phyloP scores from a whole-genome alignment of 1,284 basidiomycete species.

The Ganoderma sinense region DNA sequence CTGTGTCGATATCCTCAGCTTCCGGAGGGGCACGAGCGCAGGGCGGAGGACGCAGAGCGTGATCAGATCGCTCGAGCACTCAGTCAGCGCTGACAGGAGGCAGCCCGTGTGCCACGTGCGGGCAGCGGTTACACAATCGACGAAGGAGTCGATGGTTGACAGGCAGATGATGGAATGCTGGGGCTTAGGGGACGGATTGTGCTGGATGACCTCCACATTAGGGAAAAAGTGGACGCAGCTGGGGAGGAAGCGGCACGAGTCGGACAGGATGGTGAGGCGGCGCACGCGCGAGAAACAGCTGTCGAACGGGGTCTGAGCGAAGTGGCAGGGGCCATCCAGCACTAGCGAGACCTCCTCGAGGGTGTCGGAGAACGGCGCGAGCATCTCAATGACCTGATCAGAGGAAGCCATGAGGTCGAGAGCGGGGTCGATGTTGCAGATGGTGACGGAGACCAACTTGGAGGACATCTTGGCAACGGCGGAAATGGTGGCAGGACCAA shows the following conservation, averaged over 20 bases:
- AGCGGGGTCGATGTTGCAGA: neutral
- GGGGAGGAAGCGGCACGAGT: neutral
- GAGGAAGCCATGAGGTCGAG: neutral
- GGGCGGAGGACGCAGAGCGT: neutral
- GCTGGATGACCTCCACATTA: neutral
- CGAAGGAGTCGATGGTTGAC: neutral
- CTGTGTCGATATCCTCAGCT: neutral
- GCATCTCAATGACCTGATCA: neutral
- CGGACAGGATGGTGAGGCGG: neutral
- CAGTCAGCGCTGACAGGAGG: neutral
- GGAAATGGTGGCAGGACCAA: neutral
- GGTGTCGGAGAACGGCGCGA: neutral
- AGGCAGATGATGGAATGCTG: neutral
- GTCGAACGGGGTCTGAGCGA: neutral
- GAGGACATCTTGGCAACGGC: neutral
- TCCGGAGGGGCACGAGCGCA: neutral
- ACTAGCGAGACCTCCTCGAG: neutral
- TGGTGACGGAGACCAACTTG: neutral
- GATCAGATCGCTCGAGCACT: constrained; percentile 8
- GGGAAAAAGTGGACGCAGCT: neutral
- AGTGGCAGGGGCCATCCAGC: neutral
- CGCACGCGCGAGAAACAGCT: neutral
- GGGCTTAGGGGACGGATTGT: neutral
- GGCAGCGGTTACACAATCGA: neutral
- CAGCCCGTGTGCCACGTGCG: neutral